Percentiles rank a stretch among this genome's conserved stretches.
phyloP scores from a whole-genome alignment of 2,329 filamentous ascomycete genomes.

The Monilinia vaccinii-corymbosi region DNA sequence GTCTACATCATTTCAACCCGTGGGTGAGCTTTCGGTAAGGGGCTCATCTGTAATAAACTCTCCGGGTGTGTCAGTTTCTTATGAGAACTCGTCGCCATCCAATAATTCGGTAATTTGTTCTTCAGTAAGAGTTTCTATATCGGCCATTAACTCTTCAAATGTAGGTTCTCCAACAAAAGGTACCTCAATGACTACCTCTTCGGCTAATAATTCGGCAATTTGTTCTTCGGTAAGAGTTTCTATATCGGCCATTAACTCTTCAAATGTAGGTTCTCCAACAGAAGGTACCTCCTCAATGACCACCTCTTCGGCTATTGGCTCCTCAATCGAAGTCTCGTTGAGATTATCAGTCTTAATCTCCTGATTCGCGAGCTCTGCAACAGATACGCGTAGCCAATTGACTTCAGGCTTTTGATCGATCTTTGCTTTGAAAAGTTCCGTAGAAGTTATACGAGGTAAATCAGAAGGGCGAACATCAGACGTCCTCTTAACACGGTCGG shows the following conservation, averaged over 20 bases:
- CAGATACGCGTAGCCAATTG: not conserved
- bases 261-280: not conserved
- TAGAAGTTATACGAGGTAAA: constrained; percentile 15
- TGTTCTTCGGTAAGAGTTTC: not conserved
- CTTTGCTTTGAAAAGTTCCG: constrained; percentile 12
- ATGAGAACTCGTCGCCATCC: not conserved
- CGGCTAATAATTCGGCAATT: not conserved
- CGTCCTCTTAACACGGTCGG: not conserved
- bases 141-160: not conserved
- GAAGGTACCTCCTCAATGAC: not conserved
- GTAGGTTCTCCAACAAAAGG: not conserved
- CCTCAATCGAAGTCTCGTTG: not conserved
- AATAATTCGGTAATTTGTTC: not conserved
- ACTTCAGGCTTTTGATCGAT: not conserved
- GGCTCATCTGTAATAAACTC: not conserved
- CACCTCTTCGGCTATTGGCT: not conserved
- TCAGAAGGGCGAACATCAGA: not conserved
- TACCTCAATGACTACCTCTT: not conserved
- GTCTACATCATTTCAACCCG: not conserved
- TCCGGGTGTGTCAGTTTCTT: too few species aligned
- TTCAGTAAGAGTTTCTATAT: not conserved
- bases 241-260: not conserved
- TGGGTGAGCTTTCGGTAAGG: not conserved
- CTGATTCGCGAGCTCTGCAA: not conserved
- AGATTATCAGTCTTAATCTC: not conserved